phyloP scores from a whole-genome alignment of 2,329 filamentous ascomycete genomes.

The Alternaria longipes region DNA sequence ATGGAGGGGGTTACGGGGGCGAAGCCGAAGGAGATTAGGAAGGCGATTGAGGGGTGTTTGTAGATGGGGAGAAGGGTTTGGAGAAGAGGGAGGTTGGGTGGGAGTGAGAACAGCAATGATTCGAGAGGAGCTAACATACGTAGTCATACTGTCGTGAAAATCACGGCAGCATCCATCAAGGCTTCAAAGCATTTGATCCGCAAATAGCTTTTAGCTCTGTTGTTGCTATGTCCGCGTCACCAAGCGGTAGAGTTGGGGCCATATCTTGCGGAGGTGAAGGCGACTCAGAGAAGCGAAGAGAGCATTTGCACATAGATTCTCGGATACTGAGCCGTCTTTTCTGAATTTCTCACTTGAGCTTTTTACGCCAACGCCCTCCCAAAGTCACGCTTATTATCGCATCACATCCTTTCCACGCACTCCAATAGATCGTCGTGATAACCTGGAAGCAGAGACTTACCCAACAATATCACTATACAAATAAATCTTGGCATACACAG shows the following conservation, averaged over 20 bases:
- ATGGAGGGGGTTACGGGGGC: conserved; percentile 36
- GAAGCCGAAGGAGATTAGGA: conserved; percentile 32
- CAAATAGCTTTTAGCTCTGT: no score
- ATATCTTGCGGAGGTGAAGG: not conserved
- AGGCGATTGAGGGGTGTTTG: conserved; percentile 35
- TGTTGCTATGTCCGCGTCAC: no score
- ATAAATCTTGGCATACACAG: accelerated
- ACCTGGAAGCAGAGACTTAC: not conserved
- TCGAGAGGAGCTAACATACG: not conserved
- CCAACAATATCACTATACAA: accelerated
- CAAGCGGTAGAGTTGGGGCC: not conserved
- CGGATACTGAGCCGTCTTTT: no score
- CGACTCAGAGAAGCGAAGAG: not conserved
- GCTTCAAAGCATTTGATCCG: no score
- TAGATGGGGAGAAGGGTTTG: not conserved
- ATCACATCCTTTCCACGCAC: not conserved
- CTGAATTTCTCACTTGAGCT: not conserved
- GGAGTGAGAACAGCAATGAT: not conserved
- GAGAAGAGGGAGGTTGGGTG: not conserved
- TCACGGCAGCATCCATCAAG: no score
- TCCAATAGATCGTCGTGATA: no score
- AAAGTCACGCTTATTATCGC: no score
- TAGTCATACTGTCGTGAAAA: no score
- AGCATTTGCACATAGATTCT: not conserved
- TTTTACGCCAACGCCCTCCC: not conserved